Evolutionary conservation across 2,329 filamentous ascomycete species (phyloP), one percentile per base, ranked within the genome.

Genomic region (Neofusicoccum parvum): DNA sequence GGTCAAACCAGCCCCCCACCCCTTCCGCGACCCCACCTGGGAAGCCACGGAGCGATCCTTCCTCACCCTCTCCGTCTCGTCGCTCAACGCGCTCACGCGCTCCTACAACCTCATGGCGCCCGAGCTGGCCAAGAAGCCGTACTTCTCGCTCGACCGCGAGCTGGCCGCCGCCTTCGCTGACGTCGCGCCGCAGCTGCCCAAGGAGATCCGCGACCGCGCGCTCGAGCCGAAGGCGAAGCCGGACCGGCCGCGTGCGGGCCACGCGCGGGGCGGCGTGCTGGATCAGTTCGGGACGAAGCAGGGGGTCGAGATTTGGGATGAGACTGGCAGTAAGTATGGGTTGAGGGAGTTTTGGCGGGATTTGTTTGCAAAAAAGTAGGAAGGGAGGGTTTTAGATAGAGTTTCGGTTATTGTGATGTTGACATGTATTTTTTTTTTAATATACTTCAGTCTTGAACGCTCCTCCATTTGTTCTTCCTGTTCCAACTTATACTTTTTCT

Each of bases 51-150:
- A 98, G 76, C 79, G 81, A 3, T 83, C 88, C 6, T 98, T 96
- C 79, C 88, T 94, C 75, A 86, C 85, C 45, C 84, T 95, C 5
- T 87, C 92, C 5, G 86, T 99, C 69, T 85, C 86, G 53, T 88
- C 92, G 65, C 86, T 98, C 65, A 98, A 98, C 78, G 78, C 80
- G 36, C 83, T 96, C 56, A 90, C 92, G 7, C 87, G 95, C 32
- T 91, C 91, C 14, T 99, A 99, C 81, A 98, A 98, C 72, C 86
- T 98, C 3, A 94, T 96, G 88, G 94, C 95, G 0, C 95, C 95
- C 0, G 90, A 92, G 64, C 84, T 97, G 1, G 94, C 94, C 2
- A 96, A 95, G 79, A 97, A 97, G 77, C 92, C 94, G 0, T 98
- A 98, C 77, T 93, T 92, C 73, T 89, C 85, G 2, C 86, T 98